Conservation (phyloP, 495 filamentous ascomycete genomes). For the Annulohypoxylon maeteangense region DNA sequence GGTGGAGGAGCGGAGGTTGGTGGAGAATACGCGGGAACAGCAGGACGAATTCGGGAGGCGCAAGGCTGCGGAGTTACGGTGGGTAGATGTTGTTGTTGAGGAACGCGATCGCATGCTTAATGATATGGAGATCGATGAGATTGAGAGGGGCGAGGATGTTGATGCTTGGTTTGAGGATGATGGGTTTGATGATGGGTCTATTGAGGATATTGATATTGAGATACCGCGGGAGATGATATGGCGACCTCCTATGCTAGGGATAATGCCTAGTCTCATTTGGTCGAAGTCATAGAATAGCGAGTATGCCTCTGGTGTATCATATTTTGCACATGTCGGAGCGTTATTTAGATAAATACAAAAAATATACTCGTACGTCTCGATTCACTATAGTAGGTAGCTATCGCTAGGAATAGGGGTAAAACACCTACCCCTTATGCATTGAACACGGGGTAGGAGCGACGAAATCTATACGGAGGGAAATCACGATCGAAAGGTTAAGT, state of each 20-base stretch:
- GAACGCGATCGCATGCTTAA: conserved; percentile 47
- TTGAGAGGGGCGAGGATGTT: conserved; percentile 47
- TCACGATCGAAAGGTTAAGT: background rate
- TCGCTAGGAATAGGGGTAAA: background rate
- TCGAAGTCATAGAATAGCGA: background rate
- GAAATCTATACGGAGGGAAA: background rate
- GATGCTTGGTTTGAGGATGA: conserved; percentile 45
- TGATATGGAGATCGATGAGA: conserved; percentile 48
- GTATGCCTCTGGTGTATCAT: background rate
- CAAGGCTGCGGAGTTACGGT: conserved; percentile 46
- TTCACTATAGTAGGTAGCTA: background rate
- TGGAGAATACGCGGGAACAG: conserved; percentile 17
- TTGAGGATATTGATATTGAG: conserved; percentile 12
- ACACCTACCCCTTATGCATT: background rate
- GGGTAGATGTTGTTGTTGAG: conserved; percentile 45
- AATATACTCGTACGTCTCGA: background rate
- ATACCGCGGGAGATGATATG: background rate
- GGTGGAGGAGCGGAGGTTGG: conserved; percentile 32
- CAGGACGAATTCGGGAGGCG: conserved; percentile 22
- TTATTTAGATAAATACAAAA: background rate
- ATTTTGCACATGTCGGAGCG: background rate
- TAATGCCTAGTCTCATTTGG: background rate
- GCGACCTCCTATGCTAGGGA: background rate
- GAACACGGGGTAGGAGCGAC: conserved; percentile 18
- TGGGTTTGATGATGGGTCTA: conserved; percentile 18